Conservation (phyloP, 768 basidiomycete genomes). For the Suillus luteus region DNA sequence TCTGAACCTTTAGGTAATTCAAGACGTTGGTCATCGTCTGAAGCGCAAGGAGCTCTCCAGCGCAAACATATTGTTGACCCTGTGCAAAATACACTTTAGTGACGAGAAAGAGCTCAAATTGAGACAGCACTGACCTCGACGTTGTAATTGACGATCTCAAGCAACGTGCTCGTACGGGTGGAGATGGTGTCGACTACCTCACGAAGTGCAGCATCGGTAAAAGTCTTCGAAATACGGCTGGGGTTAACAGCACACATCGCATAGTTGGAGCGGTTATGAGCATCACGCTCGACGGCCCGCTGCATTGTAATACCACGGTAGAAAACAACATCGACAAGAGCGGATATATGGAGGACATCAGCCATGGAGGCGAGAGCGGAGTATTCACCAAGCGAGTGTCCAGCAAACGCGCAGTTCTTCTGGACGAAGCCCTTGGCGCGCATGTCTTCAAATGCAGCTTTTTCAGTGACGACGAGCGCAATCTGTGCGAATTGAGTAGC, state of each 20-base stretch:
- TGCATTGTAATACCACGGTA: slow-evolving; percentile 99
- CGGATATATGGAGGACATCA: slow-evolving; percentile 92
- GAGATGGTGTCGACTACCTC: slow-evolving; percentile 95
- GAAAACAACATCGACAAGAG: slow-evolving; percentile 97
- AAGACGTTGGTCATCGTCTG: slow-evolving; percentile 95
- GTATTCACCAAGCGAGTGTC: slow-evolving; percentile 98
- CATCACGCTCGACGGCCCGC: slow-evolving; percentile 95
- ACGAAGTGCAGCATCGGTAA: slow-evolving; percentile 93
- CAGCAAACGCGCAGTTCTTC: slow-evolving; percentile 89
- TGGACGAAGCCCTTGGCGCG: slow-evolving; percentile 95
- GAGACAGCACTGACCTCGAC: slow-evolving; percentile 62
- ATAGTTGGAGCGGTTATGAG: slow-evolving; percentile 91
- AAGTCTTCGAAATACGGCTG: slow-evolving; percentile 89
- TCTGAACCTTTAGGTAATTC: slow-evolving; percentile 95
- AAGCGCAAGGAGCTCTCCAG: slow-evolving; percentile 91
- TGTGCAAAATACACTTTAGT: slow-evolving; percentile 35
- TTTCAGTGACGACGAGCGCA: slow-evolving; percentile 96
- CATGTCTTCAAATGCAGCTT: slow-evolving; percentile 98
- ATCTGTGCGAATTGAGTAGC: slow-evolving; percentile 99
- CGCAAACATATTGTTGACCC: slow-evolving; percentile 99
- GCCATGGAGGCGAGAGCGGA: slow-evolving; percentile 98
- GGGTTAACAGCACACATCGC: slow-evolving; percentile 99
- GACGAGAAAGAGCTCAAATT: background rate
- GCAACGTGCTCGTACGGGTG: slow-evolving; percentile 69
- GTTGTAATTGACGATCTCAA: slow-evolving; percentile 99